Base-by-base conservation (phyloP, 2,329 filamentous ascomycete genomes). In the Colletotrichum sojae region DNA sequence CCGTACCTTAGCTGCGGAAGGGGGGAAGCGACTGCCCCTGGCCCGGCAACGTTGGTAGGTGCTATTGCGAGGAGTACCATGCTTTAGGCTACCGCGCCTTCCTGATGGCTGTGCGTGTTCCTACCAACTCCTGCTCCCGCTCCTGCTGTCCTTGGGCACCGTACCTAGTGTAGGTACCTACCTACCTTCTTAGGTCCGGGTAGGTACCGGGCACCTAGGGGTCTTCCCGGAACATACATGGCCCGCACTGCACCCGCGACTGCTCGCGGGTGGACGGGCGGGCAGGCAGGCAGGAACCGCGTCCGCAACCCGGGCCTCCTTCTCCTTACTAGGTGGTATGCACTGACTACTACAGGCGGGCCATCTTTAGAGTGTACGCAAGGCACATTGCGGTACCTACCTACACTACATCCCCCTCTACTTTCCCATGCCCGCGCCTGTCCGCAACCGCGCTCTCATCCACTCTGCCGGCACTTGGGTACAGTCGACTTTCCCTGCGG, bases 151-250 rank as follows among this genome's bases (percentile, higher is more conserved):
- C 27, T 31, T 46, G 18, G 13, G 43, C 43, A 3, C 43, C 16
- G 8, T 46, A 46, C n/a, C n/a, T n/a, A 25, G 22, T 25, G 22
- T 25, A 22, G 22, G 22, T 22, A 22, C 2, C 2, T 22, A 25
- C 43, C 43, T 46, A 46, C 16, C 16, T 18, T 9, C 16, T 6
- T 16, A 16, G 43, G 43, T 25, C 22, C 22, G 22, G 22, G 22
- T 25, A 25, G 22, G 22, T 25, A 25, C 22, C 43, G 5, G 12
- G 43, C 3, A 16, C 43, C n/a, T 51, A 45, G 58, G 57, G 58
- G 40, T 63, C 54, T 46, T 49, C 15, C 51, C 61, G 49, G 66
- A 65, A 69, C 13, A 69, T 69, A 48, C 55, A 60, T 66, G 55
- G 54, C 40, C 66, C 45, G 59, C 15, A 46, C 52, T 4, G 53